phyloP scores from a whole-genome alignment of 2,329 filamentous ascomycete genomes.

The Epichloe coenophiala region DNA sequence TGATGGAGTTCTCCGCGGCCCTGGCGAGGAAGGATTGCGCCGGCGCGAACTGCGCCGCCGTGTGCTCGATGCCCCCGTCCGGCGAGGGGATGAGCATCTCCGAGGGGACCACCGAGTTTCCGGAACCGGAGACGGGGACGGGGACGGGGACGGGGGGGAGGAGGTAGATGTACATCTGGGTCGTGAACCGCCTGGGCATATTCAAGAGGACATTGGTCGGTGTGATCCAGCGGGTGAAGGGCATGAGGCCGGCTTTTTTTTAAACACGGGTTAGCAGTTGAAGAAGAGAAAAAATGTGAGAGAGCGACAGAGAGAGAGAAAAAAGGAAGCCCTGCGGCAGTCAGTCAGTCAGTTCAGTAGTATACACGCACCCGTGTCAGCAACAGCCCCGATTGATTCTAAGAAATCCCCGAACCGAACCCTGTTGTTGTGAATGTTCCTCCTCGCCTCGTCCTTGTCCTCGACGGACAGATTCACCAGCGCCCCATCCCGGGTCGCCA shows the following conservation, averaged over 20 bases:
- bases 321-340: not conserved
- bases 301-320: not conserved
- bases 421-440: constrained; percentile 52
- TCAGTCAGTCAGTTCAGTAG: too few species aligned
- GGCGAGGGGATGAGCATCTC: constrained; percentile 54
- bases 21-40: constrained; percentile 55
- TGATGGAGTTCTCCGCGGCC: constrained; percentile 52
- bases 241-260: constrained; percentile 46
- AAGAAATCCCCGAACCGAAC: constrained; percentile 56
- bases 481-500: constrained; percentile 43
- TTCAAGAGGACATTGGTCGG: constrained; percentile 44
- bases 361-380: constrained; percentile 48
- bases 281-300: not conserved
- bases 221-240: constrained; percentile 89
- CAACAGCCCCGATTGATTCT: constrained; percentile 36
- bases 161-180: constrained; percentile 94
- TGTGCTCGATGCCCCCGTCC: constrained; percentile 53
- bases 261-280: not conserved
- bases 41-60: constrained; percentile 64
- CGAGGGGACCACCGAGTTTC: constrained; percentile 23
- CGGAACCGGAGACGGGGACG: constrained; percentile 27
- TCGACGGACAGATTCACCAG: constrained; percentile 47
- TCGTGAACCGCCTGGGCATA: constrained; percentile 59
- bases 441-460: constrained; percentile 52
- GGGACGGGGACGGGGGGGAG: constrained; percentile 46